These are phyloP conservation scores for Volvox africanus DNA, from an alignment of 139 green algal genomes.

Conservation along the genomic window DNA sequence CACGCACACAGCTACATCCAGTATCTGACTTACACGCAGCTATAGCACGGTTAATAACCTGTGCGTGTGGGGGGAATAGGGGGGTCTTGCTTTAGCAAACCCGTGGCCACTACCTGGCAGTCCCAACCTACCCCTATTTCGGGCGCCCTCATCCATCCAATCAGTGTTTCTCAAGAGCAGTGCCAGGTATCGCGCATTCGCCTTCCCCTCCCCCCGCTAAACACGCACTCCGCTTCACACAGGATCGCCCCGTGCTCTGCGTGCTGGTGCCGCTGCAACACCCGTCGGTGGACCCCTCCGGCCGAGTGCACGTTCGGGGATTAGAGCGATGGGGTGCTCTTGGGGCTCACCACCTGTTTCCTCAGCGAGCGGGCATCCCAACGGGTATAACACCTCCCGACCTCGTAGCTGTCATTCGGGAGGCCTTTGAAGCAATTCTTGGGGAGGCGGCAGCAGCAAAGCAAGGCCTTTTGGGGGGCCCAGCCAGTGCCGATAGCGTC, in stretches of 20 bases:
- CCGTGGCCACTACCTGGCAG: too few species aligned
- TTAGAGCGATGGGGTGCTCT: constrained; percentile 44
- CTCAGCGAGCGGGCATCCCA: background rate
- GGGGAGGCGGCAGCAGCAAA: background rate
- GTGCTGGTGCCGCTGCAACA: constrained; percentile 69
- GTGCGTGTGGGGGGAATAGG: too few species aligned
- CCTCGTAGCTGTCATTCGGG: constrained; percentile 63
- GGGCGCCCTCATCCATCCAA: too few species aligned
- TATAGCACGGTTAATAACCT: too few species aligned
- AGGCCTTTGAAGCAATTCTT: constrained; percentile 47
- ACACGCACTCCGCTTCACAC: background rate
- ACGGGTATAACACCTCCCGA: background rate
- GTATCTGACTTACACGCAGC: too few species aligned
- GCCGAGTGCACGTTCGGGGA: constrained; percentile 46
- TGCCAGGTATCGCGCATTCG: background rate
- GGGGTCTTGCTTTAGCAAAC: too few species aligned
- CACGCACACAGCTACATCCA: too few species aligned
- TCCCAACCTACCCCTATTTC: too few species aligned
- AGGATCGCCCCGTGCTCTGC: constrained; percentile 62
- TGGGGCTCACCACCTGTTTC: background rate
- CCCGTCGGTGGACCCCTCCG: constrained; percentile 64
- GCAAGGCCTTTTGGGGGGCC: background rate
- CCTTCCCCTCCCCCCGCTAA: background rate
- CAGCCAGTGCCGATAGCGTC: background rate
- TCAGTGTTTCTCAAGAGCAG: too few species aligned